phyloP scores from a whole-genome alignment of 805 yeast genomes.

The Candida insectorum region DNA sequence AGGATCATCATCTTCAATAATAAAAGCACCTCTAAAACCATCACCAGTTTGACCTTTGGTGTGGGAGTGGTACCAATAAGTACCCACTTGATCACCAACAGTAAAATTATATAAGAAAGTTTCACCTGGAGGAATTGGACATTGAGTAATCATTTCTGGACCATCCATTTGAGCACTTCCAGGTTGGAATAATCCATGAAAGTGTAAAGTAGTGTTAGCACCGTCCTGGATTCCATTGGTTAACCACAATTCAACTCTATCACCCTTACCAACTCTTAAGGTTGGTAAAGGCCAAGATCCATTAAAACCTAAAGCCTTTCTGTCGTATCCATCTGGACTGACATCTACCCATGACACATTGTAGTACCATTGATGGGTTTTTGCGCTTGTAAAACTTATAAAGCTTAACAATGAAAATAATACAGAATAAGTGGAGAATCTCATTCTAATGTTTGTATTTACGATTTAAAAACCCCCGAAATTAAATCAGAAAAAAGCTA shows the following conservation, averaged over 20 bases:
- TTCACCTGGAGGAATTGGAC: constrained; percentile 84
- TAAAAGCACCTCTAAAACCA: constrained; percentile 79
- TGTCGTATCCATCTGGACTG: constrained; percentile 57
- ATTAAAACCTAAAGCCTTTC: constrained; percentile 64
- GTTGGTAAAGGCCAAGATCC: constrained; percentile 87
- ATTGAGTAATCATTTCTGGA: constrained; percentile 81
- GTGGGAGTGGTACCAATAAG: constrained; percentile 98
- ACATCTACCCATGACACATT: constrained; percentile 64
- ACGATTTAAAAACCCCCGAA: no score
- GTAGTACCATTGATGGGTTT: constrained; percentile 63
- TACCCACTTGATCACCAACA: constrained; percentile 77
- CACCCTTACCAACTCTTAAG: constrained; percentile 73
- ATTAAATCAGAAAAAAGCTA: background rate
- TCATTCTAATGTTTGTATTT: background rate
- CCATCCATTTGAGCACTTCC: constrained; percentile 85
- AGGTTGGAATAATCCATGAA: constrained; percentile 89
- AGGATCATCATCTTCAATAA: constrained; percentile 60
- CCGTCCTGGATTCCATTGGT: constrained; percentile 69
- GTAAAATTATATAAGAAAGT: constrained; percentile 83
- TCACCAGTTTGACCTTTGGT: constrained; percentile 88
- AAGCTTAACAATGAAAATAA: constrained; percentile 8
- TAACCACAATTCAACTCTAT: constrained; percentile 67
- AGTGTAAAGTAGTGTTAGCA: constrained; percentile 78
- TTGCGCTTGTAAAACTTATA: constrained; percentile 10
- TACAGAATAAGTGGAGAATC: background rate